Conservation (phyloP, 2,329 filamentous ascomycete genomes). For the Intubia oerlemansii region DNA sequence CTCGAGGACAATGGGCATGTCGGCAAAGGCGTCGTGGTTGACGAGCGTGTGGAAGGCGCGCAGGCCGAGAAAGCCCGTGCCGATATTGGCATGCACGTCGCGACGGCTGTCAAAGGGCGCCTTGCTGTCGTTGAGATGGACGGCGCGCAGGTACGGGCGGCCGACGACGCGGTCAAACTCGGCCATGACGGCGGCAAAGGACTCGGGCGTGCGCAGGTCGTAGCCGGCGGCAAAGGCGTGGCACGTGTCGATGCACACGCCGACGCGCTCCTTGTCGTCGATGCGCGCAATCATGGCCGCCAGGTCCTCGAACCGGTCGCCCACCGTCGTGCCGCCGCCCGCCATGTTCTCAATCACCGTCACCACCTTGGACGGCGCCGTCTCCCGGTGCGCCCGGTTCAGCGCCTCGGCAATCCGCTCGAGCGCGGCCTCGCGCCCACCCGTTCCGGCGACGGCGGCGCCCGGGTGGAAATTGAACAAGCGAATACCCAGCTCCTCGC, state of each 20-base stretch:
- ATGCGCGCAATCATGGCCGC: conserved; percentile 63
- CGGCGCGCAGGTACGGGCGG: conserved; percentile 54
- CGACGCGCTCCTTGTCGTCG: conserved; percentile 63
- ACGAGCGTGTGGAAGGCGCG: conserved; percentile 80
- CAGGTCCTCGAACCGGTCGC: conserved; percentile 68
- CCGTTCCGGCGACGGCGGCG: conserved; percentile 43
- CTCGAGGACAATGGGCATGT: conserved; percentile 80
- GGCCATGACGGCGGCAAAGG: conserved; percentile 51
- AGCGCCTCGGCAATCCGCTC: conserved; percentile 60
- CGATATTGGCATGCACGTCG: conserved; percentile 90
- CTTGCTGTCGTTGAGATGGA: conserved; percentile 93
- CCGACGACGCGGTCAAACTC: conserved; percentile 65
- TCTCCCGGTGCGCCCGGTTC: conserved; percentile 62
- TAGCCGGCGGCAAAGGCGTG: conserved; percentile 91
- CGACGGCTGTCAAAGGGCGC: conserved; percentile 63
- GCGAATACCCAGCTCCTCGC: conserved; percentile 64
- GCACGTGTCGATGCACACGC: conserved; percentile 92
- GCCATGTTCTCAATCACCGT: conserved; percentile 95
- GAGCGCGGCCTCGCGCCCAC: conserved; percentile 46
- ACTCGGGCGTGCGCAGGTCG: conserved; percentile 55
- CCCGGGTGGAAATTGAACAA: conserved; percentile 99
- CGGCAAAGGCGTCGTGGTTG: conserved; percentile 57
- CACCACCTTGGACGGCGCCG: conserved; percentile 38
- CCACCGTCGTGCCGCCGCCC: conserved; percentile 69
- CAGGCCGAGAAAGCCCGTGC: conserved; percentile 79